Evolutionary conservation across 345 rosid genomes (phyloP), one percentile per base, ranked within the genome.

Genomic region (Trapa incisa): DNA sequence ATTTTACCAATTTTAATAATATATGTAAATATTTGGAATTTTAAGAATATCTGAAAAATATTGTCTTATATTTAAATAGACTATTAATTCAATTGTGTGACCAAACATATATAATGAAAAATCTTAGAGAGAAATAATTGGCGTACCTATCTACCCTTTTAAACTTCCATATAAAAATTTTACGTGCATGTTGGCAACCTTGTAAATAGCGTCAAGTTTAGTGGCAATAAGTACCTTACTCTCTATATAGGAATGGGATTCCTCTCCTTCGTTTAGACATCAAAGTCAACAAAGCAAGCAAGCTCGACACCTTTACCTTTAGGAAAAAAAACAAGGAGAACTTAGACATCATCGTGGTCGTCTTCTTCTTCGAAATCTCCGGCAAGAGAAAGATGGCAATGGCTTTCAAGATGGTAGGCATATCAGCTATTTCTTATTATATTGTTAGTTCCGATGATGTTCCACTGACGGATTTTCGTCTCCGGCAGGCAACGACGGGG

Each of bases 351-450:
- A 15, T 50, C 56, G 14, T 14, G 29, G 29, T 22, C 29, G 29
- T 22, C 29, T 22, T 22, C 29, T 22, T 22, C 29, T 22, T 22
- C 29, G 29, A 22, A 22, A 50, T 2, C 56, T 16, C 17, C 56
- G 48, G 67, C 48, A 48, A 56, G 43, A 37, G 29, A 22, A 22
- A 22, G 33, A 41, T 92, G 98, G 98, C 98, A 16, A 89, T 89
- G 98, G 96, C 98, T 78, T 92, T 89, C 88, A 89, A 92, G 82
- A 92, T 92, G 98, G 98, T 92, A 82, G 10, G 12, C 0, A 45
- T 45, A 45, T 45, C 13, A 45, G 48, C 32, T 42, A 9, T 67
- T 52, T 13, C 37, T n/a, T 11, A 15, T 7, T 0, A 14, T 5
- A 64, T 45, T 5, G 39, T 22, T 13, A 3, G 10, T 37, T 60